A percentile compares a stretch with the other conserved stretches of the same genome.
These are phyloP conservation scores for Phytophthora megakarya DNA, from an alignment of 352 stramenopile species.

Conservation along the genomic window DNA sequence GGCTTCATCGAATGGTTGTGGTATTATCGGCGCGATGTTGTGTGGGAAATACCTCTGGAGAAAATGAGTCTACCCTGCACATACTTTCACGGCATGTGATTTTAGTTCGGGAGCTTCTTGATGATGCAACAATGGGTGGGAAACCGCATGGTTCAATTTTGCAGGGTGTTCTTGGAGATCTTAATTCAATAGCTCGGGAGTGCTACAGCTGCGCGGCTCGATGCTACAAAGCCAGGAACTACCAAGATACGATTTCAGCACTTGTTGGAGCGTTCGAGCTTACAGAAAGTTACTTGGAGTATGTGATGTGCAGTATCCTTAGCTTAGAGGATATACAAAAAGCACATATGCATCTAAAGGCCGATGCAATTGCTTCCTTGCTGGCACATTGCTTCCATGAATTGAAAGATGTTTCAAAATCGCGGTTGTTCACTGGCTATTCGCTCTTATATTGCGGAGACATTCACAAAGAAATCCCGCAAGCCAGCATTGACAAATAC, in stretches of 20 bases:
- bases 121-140: constrained; percentile 41
- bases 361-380: constrained; percentile 62
- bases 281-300: constrained; percentile 62
- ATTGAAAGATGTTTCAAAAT: constrained; percentile 31
- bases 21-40: constrained; percentile 31
- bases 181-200: constrained; percentile 69
- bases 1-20: constrained; percentile 52
- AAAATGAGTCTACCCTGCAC: constrained; percentile 7
- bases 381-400: constrained; percentile 62
- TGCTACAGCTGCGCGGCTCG: constrained; percentile 56
- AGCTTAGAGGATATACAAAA: constrained; percentile 38
- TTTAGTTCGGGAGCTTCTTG: constrained; percentile 40
- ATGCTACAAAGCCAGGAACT: constrained; percentile 57
- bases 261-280: constrained; percentile 56
- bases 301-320: constrained; percentile 58
- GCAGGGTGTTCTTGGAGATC: constrained; percentile 47
- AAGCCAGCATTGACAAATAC: constrained; percentile 54
- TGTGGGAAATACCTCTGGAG: neutral
- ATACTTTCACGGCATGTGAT: constrained; percentile 36
- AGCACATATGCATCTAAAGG: constrained; percentile 55
- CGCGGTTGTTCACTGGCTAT: constrained; percentile 48
- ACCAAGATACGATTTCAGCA: constrained; percentile 43
- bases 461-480: constrained; percentile 27
- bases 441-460: constrained; percentile 61
- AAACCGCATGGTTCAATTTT: constrained; percentile 36